phyloP scores from a whole-genome alignment of 768 basidiomycete genomes.

The Phylloporus sp. region DNA sequence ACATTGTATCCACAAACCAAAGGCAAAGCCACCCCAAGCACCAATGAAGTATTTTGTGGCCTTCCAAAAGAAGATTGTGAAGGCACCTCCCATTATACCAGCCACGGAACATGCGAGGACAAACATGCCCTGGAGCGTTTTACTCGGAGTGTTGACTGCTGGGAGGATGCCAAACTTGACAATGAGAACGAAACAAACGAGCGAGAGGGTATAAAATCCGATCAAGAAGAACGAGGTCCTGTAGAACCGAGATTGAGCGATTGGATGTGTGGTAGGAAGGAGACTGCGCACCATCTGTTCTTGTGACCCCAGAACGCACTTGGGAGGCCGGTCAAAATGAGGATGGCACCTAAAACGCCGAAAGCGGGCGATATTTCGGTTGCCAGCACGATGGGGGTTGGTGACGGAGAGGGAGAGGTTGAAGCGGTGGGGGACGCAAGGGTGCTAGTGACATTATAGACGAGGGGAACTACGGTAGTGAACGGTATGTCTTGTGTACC shows the following conservation, averaged over 20 bases:
- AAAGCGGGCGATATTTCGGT: slow-evolving; percentile 84
- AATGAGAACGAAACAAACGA: slow-evolving; percentile 84
- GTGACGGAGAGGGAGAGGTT: slow-evolving; percentile 35
- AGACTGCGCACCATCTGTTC: slow-evolving; percentile 73
- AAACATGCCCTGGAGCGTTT: slow-evolving; percentile 83
- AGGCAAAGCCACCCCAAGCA: slow-evolving; percentile 65
- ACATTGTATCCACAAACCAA: slow-evolving; percentile 85
- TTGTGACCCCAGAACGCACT: slow-evolving; percentile 92
- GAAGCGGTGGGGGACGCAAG: slow-evolving; percentile 46
- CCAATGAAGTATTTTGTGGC: slow-evolving; percentile 74
- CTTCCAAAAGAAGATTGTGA: slow-evolving; percentile 92
- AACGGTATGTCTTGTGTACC: slow-evolving; percentile 46
- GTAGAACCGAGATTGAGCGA: slow-evolving; percentile 16
- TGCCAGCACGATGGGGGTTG: slow-evolving; percentile 37
- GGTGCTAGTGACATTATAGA: slow-evolving; percentile 59
- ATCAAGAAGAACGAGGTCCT: slow-evolving; percentile 94
- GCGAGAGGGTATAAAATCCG: slow-evolving; percentile 83
- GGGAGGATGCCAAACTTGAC: slow-evolving; percentile 81
- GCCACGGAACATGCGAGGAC: slow-evolving; percentile 77
- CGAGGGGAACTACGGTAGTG: slow-evolving; percentile 53
- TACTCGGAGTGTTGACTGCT: slow-evolving; percentile 75
- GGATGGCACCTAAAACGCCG: slow-evolving; percentile 79
- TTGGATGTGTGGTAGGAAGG: background rate
- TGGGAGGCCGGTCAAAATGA: slow-evolving; percentile 86
- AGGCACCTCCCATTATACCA: slow-evolving; percentile 76